phyloP scores from a whole-genome alignment of 2,329 filamentous ascomycete genomes.

The Calycina marina region DNA sequence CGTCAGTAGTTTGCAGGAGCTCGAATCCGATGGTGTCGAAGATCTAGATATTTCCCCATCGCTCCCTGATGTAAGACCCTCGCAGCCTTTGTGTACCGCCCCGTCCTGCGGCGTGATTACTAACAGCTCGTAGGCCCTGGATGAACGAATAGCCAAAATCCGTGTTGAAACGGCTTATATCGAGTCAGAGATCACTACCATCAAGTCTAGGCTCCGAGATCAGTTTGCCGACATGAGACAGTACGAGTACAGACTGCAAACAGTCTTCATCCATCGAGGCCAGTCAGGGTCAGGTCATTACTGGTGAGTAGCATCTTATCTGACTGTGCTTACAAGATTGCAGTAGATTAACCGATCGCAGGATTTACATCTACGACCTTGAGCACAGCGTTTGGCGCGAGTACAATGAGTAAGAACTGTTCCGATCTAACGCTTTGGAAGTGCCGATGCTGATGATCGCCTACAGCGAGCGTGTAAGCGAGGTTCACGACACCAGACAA shows the following conservation, averaged over 20 bases:
- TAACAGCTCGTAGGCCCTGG: conserved; percentile 22
- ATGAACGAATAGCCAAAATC: conserved; percentile 29
- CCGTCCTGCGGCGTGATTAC: too few relatives aligned
- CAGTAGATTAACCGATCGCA: too few relatives aligned
- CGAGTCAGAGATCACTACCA: conserved; percentile 32
- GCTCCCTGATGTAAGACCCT: conserved; percentile 22
- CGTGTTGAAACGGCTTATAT: conserved; percentile 30
- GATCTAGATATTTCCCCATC: conserved; percentile 28
- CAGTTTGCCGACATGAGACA: conserved; percentile 50
- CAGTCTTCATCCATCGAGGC: conserved; percentile 83
- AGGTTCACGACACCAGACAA: conserved; percentile 45
- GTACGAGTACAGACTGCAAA: conserved; percentile 70
- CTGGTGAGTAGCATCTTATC: too few relatives aligned
- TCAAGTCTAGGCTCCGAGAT: conserved; percentile 25
- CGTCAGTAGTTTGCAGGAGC: conserved; percentile 29
- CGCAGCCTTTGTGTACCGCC: too few relatives aligned
- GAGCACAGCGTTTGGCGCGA: conserved; percentile 69
- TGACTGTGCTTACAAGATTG: too few relatives aligned
- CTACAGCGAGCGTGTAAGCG: conserved; percentile 58
- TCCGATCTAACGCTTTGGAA: too few relatives aligned
- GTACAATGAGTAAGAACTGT: too few relatives aligned
- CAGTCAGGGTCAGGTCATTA: conserved; percentile 68
- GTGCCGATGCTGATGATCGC: too few relatives aligned
- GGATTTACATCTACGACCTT: conserved; percentile 86
- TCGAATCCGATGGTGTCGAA: conserved; percentile 27